A percentile compares a stretch with the other conserved stretches of the same genome.
Evolutionary conservation across 768 basidiomycete genomes (phyloP).

Genomic region (Bullera alba): DNA sequence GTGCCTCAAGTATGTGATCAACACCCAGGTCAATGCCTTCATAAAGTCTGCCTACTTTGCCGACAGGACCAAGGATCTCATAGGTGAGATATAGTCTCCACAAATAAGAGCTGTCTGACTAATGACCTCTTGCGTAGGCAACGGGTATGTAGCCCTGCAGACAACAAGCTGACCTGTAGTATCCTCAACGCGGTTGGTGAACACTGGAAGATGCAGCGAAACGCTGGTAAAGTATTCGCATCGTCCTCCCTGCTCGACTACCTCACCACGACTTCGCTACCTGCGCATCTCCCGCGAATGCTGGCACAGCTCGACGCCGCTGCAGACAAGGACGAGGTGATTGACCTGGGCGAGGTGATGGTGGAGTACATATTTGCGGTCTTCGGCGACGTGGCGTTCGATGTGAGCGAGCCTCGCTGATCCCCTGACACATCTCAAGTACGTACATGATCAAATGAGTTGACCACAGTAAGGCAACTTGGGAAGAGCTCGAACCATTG

Average conservation of each 20-base stretch:
- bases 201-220: constrained; percentile 20
- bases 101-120: background rate
- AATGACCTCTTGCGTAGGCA: background rate
- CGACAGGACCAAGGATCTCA: constrained; percentile 14
- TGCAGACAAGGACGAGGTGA: background rate
- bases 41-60: constrained; percentile 16
- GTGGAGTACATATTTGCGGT: constrained; percentile 18
- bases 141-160: background rate
- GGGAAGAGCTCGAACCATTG: background rate
- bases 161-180: constrained; percentile 4
- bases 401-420: constrained; percentile 10
- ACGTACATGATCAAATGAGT: background rate
- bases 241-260: constrained; percentile 8
- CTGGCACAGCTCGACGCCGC: constrained; percentile 1
- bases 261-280: constrained; percentile 13
- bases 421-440: background rate
- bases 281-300: constrained; percentile 11
- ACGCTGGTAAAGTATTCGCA: constrained; percentile 18
- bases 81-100: constrained; percentile 9
- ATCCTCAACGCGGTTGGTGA: constrained; percentile 20
- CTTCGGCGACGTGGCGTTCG: constrained; percentile 30
- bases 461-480: constrained; percentile 2
- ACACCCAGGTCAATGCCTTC: constrained; percentile 14
- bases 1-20: constrained; percentile 18
- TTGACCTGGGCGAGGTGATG: constrained; percentile 17